phyloP scores from a whole-genome alignment of 331 rosid genomes.

The Quercus tomentella region DNA sequence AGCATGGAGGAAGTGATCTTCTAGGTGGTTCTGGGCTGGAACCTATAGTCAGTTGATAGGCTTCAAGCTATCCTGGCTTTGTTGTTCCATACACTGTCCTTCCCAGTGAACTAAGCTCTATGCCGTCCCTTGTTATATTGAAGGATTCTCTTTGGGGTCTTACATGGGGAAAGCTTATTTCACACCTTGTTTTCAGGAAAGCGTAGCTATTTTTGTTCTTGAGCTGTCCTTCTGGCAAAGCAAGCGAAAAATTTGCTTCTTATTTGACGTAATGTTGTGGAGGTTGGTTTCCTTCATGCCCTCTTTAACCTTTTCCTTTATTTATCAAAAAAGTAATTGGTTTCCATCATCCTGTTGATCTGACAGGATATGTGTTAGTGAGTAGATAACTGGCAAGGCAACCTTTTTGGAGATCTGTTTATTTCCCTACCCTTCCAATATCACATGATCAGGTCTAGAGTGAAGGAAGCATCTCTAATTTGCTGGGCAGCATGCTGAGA shows the following conservation, averaged over 20 bases:
- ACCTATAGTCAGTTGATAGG: neutral
- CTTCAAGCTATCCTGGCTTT: neutral
- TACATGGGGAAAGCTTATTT: neutral
- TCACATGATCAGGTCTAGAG: neutral
- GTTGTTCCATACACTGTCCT: neutral
- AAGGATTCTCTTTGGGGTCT: neutral
- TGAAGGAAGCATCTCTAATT: neutral
- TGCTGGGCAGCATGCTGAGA: neutral
- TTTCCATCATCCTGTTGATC: neutral
- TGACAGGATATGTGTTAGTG: neutral
- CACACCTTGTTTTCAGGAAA: neutral
- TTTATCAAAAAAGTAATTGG: neutral
- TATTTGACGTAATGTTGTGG: neutral
- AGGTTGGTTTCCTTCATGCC: neutral
- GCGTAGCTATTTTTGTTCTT: neutral
- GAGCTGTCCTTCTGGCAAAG: neutral
- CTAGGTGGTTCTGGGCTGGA: neutral
- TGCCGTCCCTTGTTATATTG: neutral
- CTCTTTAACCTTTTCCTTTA: too few relatives aligned
- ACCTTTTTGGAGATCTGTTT: neutral
- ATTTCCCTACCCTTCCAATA: neutral
- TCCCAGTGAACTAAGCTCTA: neutral
- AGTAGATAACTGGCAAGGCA: neutral
- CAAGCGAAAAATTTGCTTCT: neutral
- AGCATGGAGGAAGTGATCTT: neutral